Base-by-base conservation (phyloP, 2,329 filamentous ascomycete genomes). In the Dothistroma pini region DNA sequence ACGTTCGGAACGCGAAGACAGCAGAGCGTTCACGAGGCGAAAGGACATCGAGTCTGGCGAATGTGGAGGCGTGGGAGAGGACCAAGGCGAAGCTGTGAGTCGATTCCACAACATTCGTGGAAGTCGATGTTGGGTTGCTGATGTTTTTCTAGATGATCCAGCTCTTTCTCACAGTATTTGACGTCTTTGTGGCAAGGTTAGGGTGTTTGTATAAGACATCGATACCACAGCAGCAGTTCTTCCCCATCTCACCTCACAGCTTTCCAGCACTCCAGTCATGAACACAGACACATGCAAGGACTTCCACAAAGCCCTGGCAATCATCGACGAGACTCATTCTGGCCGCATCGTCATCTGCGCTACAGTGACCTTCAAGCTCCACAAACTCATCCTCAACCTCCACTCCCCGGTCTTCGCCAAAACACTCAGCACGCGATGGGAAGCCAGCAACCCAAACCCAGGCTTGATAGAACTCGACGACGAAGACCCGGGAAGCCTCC, bases 1-100 rank as follows among this genome's bases (percentile, higher is more conserved):
- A 73, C 63, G 71, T 74, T 52, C 72, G 70, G 35, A 79, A 81
- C 63, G 81, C 86, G 70, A 77, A 77, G 68, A 75, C 80, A 56
- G 82, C 81, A 68, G 77, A 78, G 51, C 75, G 75, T 11, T 65
- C 73, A 3, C 77, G 77, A 54, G 62, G 59, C 34, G 70, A 71
- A 54, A 58, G 49, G 55, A 57, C 41, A 56, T 58, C 44, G 54
- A 61, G 62, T 52, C 25, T 58, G 57, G 62, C 56, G 65, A 71
- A 61, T 48, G 69, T 73, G 11, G 63, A 62, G 61, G 54, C 57
- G 34, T 73, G 71, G 71, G 70, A 73, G 58, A n/a, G 50, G 53
- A 57, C 22, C 22, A 70, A 69, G 62, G 57, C 68, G 44, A 73
- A 72, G 62, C 51, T 72, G 61, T 72, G 58, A 66, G 16, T 19